phyloP scores from a whole-genome alignment of 1,284 basidiomycete species.

The Trichosporon ovoides region DNA sequence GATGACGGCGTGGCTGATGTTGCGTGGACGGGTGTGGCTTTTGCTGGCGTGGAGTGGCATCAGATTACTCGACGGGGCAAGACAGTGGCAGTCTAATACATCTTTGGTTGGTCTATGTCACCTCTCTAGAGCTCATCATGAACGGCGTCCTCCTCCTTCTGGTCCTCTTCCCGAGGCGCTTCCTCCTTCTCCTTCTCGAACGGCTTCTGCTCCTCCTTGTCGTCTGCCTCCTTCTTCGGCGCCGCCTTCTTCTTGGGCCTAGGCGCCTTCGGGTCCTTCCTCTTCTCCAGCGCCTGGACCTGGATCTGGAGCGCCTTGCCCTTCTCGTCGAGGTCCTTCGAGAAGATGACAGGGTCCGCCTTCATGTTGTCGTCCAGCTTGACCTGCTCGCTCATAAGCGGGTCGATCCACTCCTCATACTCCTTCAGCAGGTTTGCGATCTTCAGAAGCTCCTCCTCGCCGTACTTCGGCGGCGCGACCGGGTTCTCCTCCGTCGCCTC shows the following conservation, averaged over 20 bases:
- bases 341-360: conserved; percentile 68
- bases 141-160: neutral
- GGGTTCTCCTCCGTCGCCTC: conserved; percentile 32
- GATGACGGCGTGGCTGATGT: too few species aligned
- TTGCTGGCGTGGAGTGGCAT: neutral
- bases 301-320: conserved; percentile 72
- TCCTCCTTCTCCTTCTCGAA: neutral
- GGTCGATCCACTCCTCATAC: conserved; percentile 72
- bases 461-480: conserved; percentile 68
- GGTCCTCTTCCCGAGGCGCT: neutral
- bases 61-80: too few species aligned
- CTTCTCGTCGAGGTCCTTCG: conserved; percentile 71
- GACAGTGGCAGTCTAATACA: too few species aligned
- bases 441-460: conserved; percentile 67
- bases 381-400: conserved; percentile 68
- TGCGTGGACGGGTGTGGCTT: too few species aligned
- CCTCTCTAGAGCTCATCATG: neutral
- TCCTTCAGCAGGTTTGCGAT: conserved; percentile 70
- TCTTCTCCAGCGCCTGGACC: conserved; percentile 43
- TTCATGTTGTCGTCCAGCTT: conserved; percentile 63
- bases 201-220: neutral
- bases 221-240: neutral
- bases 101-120: too few species aligned
- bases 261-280: conserved; percentile 14
- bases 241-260: conserved; percentile 9